These are phyloP conservation scores for Daldinia grandis DNA, from an alignment of 495 filamentous ascomycete genomes.

Conservation along the genomic window DNA sequence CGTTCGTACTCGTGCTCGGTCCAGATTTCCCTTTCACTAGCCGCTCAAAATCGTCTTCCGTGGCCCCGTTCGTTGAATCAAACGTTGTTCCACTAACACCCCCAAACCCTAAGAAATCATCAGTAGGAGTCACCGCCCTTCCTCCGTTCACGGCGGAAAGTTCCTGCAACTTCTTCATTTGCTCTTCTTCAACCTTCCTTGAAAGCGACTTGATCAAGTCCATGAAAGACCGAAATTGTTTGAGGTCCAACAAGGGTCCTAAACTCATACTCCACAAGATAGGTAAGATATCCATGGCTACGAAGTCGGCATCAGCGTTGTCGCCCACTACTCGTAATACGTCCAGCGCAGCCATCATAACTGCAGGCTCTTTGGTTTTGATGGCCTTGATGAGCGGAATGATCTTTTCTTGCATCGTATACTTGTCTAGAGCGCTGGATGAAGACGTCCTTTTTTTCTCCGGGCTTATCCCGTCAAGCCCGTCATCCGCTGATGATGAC, in stretches of 20 bases:
- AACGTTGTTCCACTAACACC: constrained; percentile 58
- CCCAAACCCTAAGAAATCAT: constrained; percentile 70
- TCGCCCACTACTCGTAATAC: constrained; percentile 84
- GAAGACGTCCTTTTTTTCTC: constrained; percentile 65
- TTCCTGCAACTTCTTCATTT: constrained; percentile 85
- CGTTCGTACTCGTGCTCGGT: constrained; percentile 24
- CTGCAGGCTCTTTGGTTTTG: constrained; percentile 96
- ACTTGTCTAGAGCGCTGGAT: constrained; percentile 87
- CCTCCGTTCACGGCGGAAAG: constrained; percentile 63
- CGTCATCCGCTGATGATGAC: constrained; percentile 64
- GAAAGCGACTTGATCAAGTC: constrained; percentile 82
- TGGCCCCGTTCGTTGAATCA: constrained; percentile 58
- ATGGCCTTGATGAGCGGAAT: constrained; percentile 89
- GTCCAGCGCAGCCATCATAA: constrained; percentile 92
- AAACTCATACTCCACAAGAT: constrained; percentile 91
- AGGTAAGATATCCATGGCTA: constrained; percentile 89
- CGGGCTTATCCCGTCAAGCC: constrained; percentile 70
- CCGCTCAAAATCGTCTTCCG: constrained; percentile 80
- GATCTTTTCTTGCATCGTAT: constrained; percentile 96
- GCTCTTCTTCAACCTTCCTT: constrained; percentile 82
- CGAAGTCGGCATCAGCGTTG: constrained; percentile 87
- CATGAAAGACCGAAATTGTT: constrained; percentile 92
- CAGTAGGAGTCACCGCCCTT: constrained; percentile 46
- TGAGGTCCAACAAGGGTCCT: constrained; percentile 84
- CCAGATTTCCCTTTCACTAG: constrained; percentile 75